Conservation (phyloP, 208 protist genomes). For the Trypanosoma caninum region DNA sequence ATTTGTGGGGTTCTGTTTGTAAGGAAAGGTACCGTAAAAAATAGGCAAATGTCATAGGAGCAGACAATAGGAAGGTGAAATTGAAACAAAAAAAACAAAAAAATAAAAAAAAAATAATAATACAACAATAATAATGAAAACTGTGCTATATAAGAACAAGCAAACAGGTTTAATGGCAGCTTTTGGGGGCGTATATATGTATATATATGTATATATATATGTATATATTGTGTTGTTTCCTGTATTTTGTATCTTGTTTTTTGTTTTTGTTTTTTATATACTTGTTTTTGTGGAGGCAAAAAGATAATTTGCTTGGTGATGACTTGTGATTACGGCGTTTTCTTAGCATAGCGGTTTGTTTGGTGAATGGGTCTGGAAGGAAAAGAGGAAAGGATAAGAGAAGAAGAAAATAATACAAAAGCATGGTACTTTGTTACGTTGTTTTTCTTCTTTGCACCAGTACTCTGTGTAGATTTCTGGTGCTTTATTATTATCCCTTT, state of each 20-base stretch:
- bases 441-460: background rate
- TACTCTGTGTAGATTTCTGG: background rate
- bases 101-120: background rate
- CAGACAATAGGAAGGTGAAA: background rate
- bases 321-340: too few species aligned
- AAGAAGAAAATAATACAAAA: slow-evolving; percentile 1
- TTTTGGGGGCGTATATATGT: background rate
- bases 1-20: background rate
- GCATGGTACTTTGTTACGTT: background rate
- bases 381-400: background rate
- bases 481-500: slow-evolving; percentile 2
- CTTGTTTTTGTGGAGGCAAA: background rate
- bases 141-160: too few species aligned
- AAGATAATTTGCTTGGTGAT: too few species aligned
- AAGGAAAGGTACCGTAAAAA: too few species aligned
- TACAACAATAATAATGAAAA: too few species aligned
- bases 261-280: background rate
- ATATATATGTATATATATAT: background rate
- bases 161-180: background rate
- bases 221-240: slow-evolving; percentile 8
- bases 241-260: slow-evolving; percentile 7
- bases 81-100: background rate
- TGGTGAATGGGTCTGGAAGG: too few species aligned
- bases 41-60: background rate
- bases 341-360: too few species aligned